Evolutionary conservation across 495 filamentous ascomycete species (phyloP), one percentile per base, ranked within the genome.

Genomic region (Penicillium flavigenum): DNA sequence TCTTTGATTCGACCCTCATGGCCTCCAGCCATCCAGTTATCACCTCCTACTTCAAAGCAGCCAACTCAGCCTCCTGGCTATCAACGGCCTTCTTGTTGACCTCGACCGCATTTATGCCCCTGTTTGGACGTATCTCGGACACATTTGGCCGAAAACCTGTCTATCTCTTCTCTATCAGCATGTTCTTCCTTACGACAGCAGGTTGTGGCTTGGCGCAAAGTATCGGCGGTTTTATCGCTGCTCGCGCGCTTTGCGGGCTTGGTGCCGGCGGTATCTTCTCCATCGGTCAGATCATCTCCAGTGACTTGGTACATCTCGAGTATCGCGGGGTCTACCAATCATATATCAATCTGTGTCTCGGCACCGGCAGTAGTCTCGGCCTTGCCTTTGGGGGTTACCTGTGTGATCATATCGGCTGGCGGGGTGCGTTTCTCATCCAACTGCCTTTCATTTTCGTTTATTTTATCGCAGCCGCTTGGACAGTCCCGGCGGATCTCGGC

Each of bases 11-110:
- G 27, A 91, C 88, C 7, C 79, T 92, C 62, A 91, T 93, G 88
- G 88, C 88, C 0, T 90, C 88, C 2, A 87, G 81, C 44, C 89
- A 93, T 69, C 89, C 89, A 9, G 87, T 90, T 32, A 91, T 93
- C 51, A 92, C 89, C 0, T 89, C 87, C 1, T 82, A 90, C 63
- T 92, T 93, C 67, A 75, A 86, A 50, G 80, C 85, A 48, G 86
- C 87, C 14, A 91, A 92, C 63, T 77, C 81, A 17, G 88, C 88
- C 7, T 91, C 88, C 10, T 93, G 89, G 89, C 76, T 93, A 4
- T 90, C 88, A 20, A 91, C 88, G 0, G 83, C 88, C 0, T 93
- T 92, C 53, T 64, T 91, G 9, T 74, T 93, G n/a, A 91, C 88
- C 0, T 86, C 83, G 16, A 91, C 88, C 5, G 81, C 83, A 31